Percentiles rank a stretch among this genome's conserved stretches.
These are phyloP conservation scores for Neofusicoccum parvum DNA, from an alignment of 2,329 filamentous ascomycete species.

Conservation along the genomic window DNA sequence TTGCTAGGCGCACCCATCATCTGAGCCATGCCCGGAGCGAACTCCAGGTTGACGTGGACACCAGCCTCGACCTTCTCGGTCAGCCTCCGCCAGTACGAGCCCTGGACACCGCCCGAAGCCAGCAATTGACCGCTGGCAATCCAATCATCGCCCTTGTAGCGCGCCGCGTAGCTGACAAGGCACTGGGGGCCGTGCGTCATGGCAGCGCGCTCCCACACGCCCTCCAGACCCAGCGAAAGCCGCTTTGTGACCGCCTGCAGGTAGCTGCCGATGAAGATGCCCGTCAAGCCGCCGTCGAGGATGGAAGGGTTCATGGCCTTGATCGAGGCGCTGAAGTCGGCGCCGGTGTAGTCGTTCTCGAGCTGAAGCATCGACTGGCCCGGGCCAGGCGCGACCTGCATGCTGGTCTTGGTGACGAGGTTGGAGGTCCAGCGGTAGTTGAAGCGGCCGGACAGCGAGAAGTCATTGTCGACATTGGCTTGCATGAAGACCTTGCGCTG, in stretches of 20 bases:
- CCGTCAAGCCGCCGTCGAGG: constrained; percentile 88
- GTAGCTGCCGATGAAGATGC: constrained; percentile 95
- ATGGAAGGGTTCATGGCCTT: constrained; percentile 96
- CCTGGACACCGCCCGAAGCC: constrained; percentile 82
- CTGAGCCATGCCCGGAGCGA: constrained; percentile 64
- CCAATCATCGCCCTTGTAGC: constrained; percentile 92
- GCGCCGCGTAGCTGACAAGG: constrained; percentile 83
- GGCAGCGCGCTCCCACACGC: constrained; percentile 87
- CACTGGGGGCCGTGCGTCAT: constrained; percentile 88
- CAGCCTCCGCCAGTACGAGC: constrained; percentile 90
- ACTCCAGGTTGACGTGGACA: constrained; percentile 88
- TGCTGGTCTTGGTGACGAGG: constrained; percentile 82
- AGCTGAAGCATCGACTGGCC: constrained; percentile 87
- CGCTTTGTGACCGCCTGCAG: constrained; percentile 88
- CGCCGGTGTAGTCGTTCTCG: constrained; percentile 92
- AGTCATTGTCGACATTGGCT: constrained; percentile 92
- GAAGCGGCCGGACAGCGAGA: constrained; percentile 81
- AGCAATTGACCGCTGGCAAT: constrained; percentile 88
- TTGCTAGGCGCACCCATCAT: constrained; percentile 78
- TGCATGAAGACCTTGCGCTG: constrained; percentile 80
- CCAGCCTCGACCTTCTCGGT: constrained; percentile 96
- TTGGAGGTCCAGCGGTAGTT: constrained; percentile 87
- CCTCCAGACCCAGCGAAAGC: constrained; percentile 85
- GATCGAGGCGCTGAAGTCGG: constrained; percentile 88
- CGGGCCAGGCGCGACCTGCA: constrained; percentile 77